Evolutionary conservation across 2,329 filamentous ascomycete genomes (phyloP), one percentile per base, ranked within the genome.

Genomic region (Ceratocystis ficicola): DNA sequence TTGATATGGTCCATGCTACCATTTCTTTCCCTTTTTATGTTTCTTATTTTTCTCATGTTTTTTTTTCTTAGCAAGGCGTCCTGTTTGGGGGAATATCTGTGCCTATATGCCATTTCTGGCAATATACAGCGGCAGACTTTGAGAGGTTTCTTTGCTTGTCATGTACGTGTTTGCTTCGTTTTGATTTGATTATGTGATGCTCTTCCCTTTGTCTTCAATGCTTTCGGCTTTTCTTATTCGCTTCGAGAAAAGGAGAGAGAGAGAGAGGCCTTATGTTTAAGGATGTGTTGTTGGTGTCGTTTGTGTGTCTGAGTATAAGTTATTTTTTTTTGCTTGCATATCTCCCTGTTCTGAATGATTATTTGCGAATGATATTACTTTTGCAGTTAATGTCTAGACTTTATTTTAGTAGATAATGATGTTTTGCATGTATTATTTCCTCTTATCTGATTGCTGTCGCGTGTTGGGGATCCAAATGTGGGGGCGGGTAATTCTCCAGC

Each of bases 11-110:
- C 64, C 20, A 62, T 30, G 30, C 22, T 12, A 62, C 5, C 17
- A 68, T 71, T 73, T 72, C 71, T 71, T 65, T 64, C 55, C 66
- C 30, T 67, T 69, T 68, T 67, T 50, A 68, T 61, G 30, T 41
- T 69, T 59, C 41, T 20, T 41, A 32, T 41, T 41, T 12, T 41
- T 41, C 12, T 15, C n/a, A n/a, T 25, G 3, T 50, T 30, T 20
- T 22, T 36, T 65, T 52, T 15, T 52, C 22, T 52, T 25, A 52
- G 48, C 48, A 52, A 20, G 48, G 48, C 20, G 48, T 52, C 48
- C 48, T 52, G 48, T 52, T 52, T 52, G 48, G 48, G 48, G 48
- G 22, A 52, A 52, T 52, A 28, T 28, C 48, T 52, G 48, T 52
- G 48, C 48, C 5, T 22, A 52, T 28, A 22, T 52, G 48, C 22